Base-by-base conservation (phyloP, 1,139 yeast species). In the Hanseniaspora uvarum region DNA sequence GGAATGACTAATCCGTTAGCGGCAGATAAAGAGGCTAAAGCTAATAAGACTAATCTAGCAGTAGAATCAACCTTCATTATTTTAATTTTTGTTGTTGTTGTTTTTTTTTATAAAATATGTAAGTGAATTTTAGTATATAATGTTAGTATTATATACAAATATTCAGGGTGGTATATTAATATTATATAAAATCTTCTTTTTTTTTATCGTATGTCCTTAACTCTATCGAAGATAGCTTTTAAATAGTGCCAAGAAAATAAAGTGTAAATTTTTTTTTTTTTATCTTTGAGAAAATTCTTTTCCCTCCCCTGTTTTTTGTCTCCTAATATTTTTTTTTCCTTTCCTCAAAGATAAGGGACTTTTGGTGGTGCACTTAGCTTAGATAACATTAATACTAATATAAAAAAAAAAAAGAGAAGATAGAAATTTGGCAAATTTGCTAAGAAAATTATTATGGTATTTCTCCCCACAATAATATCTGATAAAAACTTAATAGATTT, bases 1-100 rank as follows among this genome's bases (percentile, higher is more conserved):
- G 55, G 55, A 23, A 53, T 37, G 43, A 47, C 55, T 19, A 53
- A 23, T 21, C 52, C 55, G 30, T 47, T 43, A 19, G 52, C 37
- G 30, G 40, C 43, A 41, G 43, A 46, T 23, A 50, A 37, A 37
- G 55, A 44, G 14, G 52, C 40, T 21, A 53, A 39, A 21, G 54
- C 43, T 30, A 52, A 45, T 28, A 46, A 46, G 21, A 41, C 31
- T 21, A 41, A 26, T 36, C 23, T 52, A 38, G 38, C 34, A 40
- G 55, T 40, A 34, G 46, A 34, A 16, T 34, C 37, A 12, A 31
- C 28, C 30, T 38, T 52, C 49, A 38, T 52, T 16, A 28, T 36
- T 43, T 24, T 19, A 18, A 5, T 18, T 43, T 44, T 3, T 31
- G 11, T 5, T 46, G 19, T 41, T 21, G 4, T 36, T 41, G 28